Evolutionary conservation across 177 flowering plant species (phyloP).

Genomic region (Tripterygium wilfordii): DNA sequence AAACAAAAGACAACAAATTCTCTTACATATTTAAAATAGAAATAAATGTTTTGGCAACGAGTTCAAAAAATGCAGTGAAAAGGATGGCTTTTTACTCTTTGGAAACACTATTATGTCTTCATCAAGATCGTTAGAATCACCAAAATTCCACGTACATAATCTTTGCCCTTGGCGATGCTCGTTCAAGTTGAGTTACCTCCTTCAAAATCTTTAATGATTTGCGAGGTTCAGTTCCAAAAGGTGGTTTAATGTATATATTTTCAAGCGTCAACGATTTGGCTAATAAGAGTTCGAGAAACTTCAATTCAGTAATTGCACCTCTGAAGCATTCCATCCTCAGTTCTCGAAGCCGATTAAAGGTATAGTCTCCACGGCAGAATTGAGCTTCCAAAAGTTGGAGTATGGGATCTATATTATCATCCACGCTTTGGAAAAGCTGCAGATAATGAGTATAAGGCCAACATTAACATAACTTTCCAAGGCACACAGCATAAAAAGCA

Average conservation of each 20-base stretch:
- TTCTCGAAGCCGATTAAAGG: background rate
- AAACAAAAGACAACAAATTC: no score
- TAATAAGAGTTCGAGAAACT: slow-evolving; percentile 5
- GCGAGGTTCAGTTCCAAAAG: background rate
- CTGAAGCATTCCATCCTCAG: background rate
- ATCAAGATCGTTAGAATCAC: no score
- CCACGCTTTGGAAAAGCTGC: no score
- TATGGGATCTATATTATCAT: background rate
- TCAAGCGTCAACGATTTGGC: slow-evolving; percentile 1
- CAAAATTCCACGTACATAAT: no score
- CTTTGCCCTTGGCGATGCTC: no score
- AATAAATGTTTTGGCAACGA: no score
- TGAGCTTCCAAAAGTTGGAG: background rate
- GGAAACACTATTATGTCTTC: no score
- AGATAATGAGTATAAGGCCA: no score
- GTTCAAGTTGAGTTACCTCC: slow-evolving; percentile 1
- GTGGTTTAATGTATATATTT: background rate
- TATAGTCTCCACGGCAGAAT: background rate
- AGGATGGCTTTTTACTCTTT: no score
- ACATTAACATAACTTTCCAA: no score
- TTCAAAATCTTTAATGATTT: background rate
- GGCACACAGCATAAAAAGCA: background rate
- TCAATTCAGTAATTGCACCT: background rate
- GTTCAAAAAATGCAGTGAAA: no score
- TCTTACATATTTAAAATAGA: no score